Percentiles rank a stretch among this genome's conserved stretches.
phyloP scores from a whole-genome alignment of 2,329 filamentous ascomycete species.

The Pyrenophora seminiperda region DNA sequence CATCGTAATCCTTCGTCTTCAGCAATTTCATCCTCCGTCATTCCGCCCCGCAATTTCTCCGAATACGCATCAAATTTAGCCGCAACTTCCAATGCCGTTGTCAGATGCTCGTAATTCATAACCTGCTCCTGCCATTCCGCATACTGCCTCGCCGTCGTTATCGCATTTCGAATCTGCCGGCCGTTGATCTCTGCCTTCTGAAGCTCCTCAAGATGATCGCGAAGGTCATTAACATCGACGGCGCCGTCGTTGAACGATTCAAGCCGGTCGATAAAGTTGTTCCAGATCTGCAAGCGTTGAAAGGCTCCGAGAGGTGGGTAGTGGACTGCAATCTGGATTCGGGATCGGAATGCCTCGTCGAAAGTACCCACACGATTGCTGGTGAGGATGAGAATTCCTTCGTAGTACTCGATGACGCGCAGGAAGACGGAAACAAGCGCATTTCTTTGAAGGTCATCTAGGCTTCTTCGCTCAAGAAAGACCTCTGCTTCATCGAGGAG shows the following conservation, averaged over 20 bases:
- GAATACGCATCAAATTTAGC: neutral
- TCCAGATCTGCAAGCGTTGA: neutral
- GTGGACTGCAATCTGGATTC: constrained; percentile 14
- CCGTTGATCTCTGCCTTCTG: neutral
- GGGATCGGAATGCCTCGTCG: constrained; percentile 48
- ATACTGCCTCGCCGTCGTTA: neutral
- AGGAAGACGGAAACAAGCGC: constrained; percentile 35
- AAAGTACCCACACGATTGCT: constrained; percentile 49
- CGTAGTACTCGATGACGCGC: constrained; percentile 50
- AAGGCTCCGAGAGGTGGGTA: neutral
- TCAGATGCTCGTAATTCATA: neutral
- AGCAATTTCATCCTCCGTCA: neutral
- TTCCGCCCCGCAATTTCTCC: neutral
- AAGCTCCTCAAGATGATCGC: too few relatives aligned
- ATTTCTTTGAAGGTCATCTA: constrained; percentile 22
- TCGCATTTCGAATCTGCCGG: neutral
- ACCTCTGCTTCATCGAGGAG: constrained; percentile 49
- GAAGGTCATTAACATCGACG: too few relatives aligned
- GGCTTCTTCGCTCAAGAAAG: constrained; percentile 58
- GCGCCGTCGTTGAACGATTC: too few relatives aligned
- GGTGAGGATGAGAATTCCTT: constrained; percentile 52
- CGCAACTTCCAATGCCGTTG: neutral
- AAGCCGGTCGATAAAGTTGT: neutral
- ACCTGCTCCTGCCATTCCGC: neutral
- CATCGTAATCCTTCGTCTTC: neutral